Evolutionary conservation across 2,329 filamentous ascomycete species (phyloP).

Genomic region (Alternaria gansuensis): DNA sequence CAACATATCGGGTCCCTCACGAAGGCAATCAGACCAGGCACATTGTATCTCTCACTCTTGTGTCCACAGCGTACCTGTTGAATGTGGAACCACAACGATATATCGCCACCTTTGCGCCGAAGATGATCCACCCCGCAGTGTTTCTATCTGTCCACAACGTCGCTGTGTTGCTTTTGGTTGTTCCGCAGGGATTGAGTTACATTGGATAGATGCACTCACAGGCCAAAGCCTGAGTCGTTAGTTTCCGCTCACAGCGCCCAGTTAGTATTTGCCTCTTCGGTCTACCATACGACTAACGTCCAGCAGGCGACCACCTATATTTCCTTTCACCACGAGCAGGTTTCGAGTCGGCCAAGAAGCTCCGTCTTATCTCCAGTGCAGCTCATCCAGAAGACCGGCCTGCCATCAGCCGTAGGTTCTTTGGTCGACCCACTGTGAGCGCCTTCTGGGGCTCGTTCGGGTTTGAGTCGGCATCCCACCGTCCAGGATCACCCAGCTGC

Average conservation of each 20-base stretch:
- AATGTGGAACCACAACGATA: slow-evolving; percentile 50
- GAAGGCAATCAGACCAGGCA: background rate
- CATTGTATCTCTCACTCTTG: slow-evolving; percentile 3
- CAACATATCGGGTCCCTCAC: slow-evolving; percentile 26
- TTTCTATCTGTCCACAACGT: slow-evolving; percentile 71
- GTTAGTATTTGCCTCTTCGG: slow-evolving; percentile 24
- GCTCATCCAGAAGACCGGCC: slow-evolving; percentile 55
- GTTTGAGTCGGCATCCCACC: slow-evolving; percentile 27
- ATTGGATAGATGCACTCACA: slow-evolving; percentile 64
- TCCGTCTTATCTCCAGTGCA: slow-evolving; percentile 70
- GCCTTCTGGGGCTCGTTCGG: slow-evolving; percentile 38
- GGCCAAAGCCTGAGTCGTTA: slow-evolving; percentile 63
- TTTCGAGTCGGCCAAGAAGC: slow-evolving; percentile 63
- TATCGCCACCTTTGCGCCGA: slow-evolving; percentile 66
- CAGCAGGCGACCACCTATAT: slow-evolving; percentile 60
- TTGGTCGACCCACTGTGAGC: slow-evolving; percentile 25
- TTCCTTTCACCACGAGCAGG: slow-evolving; percentile 66
- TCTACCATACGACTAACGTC: background rate
- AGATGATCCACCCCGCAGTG: slow-evolving; percentile 70
- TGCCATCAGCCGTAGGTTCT: slow-evolving; percentile 37
- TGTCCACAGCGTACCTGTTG: slow-evolving; percentile 36
- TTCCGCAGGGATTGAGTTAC: slow-evolving; percentile 68
- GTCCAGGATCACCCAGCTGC: slow-evolving; percentile 36
- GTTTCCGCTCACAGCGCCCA: slow-evolving; percentile 65
- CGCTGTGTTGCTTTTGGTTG: slow-evolving; percentile 73